Evolutionary conservation across 768 basidiomycete species (phyloP).

Genomic region (Suillus placidus): DNA sequence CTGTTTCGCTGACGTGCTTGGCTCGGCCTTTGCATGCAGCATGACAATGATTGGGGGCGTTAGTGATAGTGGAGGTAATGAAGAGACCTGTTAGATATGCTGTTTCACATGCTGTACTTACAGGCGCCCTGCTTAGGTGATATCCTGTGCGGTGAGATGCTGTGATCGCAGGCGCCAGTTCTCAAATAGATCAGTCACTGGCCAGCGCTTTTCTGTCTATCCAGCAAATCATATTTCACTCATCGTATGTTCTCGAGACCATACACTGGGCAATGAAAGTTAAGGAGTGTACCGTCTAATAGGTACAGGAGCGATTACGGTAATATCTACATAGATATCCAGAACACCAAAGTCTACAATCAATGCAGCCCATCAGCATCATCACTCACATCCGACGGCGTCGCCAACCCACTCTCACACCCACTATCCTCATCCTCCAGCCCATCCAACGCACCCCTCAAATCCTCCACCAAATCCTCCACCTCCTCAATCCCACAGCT

Average conservation of each 20-base stretch:
- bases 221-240: too few relatives aligned
- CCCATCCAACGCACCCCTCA: constrained; percentile 55
- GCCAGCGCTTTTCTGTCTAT: too few relatives aligned
- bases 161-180: not conserved
- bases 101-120: not conserved
- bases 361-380: not conserved
- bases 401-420: not conserved
- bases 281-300: not conserved
- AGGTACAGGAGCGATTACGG: not conserved
- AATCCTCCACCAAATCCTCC: constrained; percentile 66
- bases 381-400: not conserved
- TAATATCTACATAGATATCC: not conserved
- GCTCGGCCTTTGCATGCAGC: not conserved
- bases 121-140: not conserved
- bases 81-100: not conserved
- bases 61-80: not conserved
- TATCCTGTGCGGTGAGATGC: not conserved
- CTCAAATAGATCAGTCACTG: too few relatives aligned
- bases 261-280: not conserved
- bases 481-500: constrained; percentile 89
- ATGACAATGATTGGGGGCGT: not conserved
- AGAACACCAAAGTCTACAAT: too few relatives aligned
- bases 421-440: constrained; percentile 44
- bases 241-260: not conserved
- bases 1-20: not conserved